Conservation (phyloP, 805 yeast species). For the Saccharomyces jurei region DNA sequence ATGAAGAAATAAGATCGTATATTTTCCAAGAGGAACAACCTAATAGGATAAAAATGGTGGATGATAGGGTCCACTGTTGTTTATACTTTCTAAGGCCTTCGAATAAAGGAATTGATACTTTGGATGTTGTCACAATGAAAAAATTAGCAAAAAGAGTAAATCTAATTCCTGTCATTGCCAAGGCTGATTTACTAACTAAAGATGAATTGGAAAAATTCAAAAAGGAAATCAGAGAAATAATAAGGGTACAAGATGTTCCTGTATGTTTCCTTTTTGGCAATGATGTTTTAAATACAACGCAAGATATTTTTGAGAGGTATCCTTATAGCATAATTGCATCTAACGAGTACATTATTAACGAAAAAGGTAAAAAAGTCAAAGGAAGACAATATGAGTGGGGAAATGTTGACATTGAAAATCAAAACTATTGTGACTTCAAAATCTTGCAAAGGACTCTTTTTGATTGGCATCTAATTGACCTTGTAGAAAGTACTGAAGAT, state of each 20-base stretch:
- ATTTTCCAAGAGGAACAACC: conserved; percentile 78
- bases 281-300: conserved; percentile 23
- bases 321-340: conserved; percentile 75
- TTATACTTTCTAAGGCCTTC: conserved; percentile 73
- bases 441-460: conserved; percentile 57
- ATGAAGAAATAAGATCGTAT: conserved; percentile 62
- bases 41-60: conserved; percentile 42
- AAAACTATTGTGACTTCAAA: conserved; percentile 66
- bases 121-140: conserved; percentile 69
- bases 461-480: conserved; percentile 66
- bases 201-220: conserved; percentile 49
- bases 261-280: background rate
- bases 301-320: conserved; percentile 34
- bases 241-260: conserved; percentile 46
- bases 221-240: conserved; percentile 40
- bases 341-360: conserved; percentile 37
- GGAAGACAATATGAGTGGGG: conserved; percentile 88
- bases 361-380: conserved; percentile 44
- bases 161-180: conserved; percentile 72
- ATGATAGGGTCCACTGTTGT: conserved; percentile 76
- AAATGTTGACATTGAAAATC: conserved; percentile 71
- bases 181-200: conserved; percentile 56
- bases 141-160: conserved; percentile 65
- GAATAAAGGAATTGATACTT: conserved; percentile 49
- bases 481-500: conserved; percentile 67